Percentiles rank a stretch among this genome's conserved stretches.
phyloP scores from a whole-genome alignment of 768 basidiomycete genomes.

The Lactarius deliciosus region DNA sequence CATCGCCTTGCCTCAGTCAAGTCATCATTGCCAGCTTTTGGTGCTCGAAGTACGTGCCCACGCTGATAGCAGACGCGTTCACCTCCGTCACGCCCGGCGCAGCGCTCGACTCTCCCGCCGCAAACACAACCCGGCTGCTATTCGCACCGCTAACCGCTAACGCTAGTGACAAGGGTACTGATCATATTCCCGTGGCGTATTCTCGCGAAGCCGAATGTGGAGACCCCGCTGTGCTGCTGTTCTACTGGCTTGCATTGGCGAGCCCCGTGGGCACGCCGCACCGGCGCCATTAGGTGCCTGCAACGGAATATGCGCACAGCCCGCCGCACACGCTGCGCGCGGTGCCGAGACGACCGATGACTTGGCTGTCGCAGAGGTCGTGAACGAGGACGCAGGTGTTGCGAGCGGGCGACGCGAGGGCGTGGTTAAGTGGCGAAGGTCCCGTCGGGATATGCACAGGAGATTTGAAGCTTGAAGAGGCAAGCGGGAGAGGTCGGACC shows the following conservation, averaged over 20 bases:
- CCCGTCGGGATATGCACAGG: too few species aligned
- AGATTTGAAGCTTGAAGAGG: too few species aligned
- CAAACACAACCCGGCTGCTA: constrained; percentile 40
- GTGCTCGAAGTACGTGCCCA: constrained; percentile 47
- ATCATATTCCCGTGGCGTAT: constrained; percentile 90
- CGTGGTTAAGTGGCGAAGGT: too few species aligned
- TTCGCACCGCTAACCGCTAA: constrained; percentile 38
- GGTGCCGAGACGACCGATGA: constrained; percentile 82
- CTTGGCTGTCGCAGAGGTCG: constrained; percentile 30
- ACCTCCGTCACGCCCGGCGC: constrained; percentile 54
- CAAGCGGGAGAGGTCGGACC: too few species aligned
- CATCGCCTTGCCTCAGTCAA: constrained; percentile 62
- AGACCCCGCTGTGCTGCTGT: constrained; percentile 72
- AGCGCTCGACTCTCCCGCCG: constrained; percentile 43
- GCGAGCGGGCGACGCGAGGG: background rate
- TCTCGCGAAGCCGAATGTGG: constrained; percentile 55
- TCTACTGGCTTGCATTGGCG: too few species aligned
- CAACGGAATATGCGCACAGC: constrained; percentile 79
- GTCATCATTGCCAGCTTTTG: constrained; percentile 61
- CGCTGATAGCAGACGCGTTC: constrained; percentile 40
- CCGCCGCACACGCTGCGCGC: constrained; percentile 64
- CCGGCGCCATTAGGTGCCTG: constrained; percentile 86
- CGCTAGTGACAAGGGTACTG: constrained; percentile 60
- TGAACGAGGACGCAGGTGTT: constrained; percentile 32
- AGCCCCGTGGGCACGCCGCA: too few species aligned